These are phyloP conservation scores for Yarrowia hollandica DNA, from an alignment of 805 yeast genomes.

Conservation along the genomic window DNA sequence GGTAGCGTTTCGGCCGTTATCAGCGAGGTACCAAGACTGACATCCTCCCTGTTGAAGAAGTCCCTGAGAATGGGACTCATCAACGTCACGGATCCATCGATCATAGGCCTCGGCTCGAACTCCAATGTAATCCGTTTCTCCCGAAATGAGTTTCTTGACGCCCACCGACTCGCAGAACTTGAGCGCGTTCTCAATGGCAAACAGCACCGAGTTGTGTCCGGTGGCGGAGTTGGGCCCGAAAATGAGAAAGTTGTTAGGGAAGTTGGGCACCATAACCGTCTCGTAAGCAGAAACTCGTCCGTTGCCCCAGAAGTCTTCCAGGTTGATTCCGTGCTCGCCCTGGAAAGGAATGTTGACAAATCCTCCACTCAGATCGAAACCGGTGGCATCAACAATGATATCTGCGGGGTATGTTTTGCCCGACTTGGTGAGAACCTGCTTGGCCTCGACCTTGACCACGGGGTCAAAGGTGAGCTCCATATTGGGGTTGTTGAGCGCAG, in stretches of 20 bases:
- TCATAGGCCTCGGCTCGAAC: slow-evolving; percentile 32
- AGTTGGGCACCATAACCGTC: slow-evolving; percentile 32
- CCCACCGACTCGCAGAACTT: slow-evolving; percentile 31
- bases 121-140: slow-evolving; percentile 28
- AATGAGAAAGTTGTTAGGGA: slow-evolving; percentile 32
- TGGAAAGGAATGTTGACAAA: slow-evolving; percentile 3
- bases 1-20: slow-evolving; percentile 30
- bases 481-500: slow-evolving; percentile 29
- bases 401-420: slow-evolving; percentile 33
- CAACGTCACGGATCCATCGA: slow-evolving; percentile 30
- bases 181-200: slow-evolving; percentile 33
- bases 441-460: slow-evolving; percentile 29
- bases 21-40: slow-evolving; percentile 32
- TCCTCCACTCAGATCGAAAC: slow-evolving; percentile 29
- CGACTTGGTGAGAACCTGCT: slow-evolving; percentile 30
- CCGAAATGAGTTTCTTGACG: slow-evolving; percentile 25
- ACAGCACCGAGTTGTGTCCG: slow-evolving; percentile 32
- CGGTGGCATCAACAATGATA: slow-evolving; percentile 33
- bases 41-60: slow-evolving; percentile 32
- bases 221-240: slow-evolving; percentile 34
- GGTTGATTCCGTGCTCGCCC: slow-evolving; percentile 30
- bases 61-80: slow-evolving; percentile 22
- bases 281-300: slow-evolving; percentile 33
- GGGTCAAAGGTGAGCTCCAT: slow-evolving; percentile 29
- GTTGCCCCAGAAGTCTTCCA: slow-evolving; percentile 29